phyloP scores from a whole-genome alignment of 768 basidiomycete species.

The Macrolepiota albuminosa region DNA sequence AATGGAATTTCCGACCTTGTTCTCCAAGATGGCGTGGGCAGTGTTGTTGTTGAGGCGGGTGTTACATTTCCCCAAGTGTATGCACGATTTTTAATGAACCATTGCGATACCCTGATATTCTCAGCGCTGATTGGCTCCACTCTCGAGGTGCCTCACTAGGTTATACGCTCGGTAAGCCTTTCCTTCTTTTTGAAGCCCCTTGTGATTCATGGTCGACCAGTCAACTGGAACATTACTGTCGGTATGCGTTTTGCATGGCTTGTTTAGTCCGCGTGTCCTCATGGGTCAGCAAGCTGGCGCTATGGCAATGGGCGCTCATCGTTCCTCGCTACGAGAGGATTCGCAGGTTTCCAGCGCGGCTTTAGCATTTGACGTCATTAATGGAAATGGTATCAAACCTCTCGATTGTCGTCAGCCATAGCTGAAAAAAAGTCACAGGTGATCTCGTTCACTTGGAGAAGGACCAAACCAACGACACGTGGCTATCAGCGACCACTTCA shows the following conservation, averaged over 20 bases:
- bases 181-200: not conserved
- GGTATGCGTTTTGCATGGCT: slow-evolving; percentile 14
- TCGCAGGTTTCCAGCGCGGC: slow-evolving; percentile 32
- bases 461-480: slow-evolving; percentile 26
- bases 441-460: slow-evolving; percentile 29
- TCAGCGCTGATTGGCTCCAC: slow-evolving; percentile 32
- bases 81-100: not conserved
- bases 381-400: slow-evolving; percentile 24
- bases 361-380: slow-evolving; percentile 30
- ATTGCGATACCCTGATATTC: not conserved
- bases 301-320: slow-evolving; percentile 35
- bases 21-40: slow-evolving; percentile 22
- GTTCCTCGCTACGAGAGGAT: slow-evolving; percentile 33
- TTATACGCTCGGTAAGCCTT: slow-evolving; percentile 25
- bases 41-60: slow-evolving; percentile 31
- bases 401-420: not conserved
- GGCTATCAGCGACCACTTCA: slow-evolving; percentile 35
- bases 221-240: slow-evolving; percentile 36
- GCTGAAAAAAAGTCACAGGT: slow-evolving; percentile 16
- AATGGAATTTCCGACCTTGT: slow-evolving; percentile 28
- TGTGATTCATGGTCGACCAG: slow-evolving; percentile 10
- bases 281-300: slow-evolving; percentile 24
- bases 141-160: slow-evolving; percentile 26
- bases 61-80: slow-evolving; percentile 33
- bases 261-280: not conserved